Base-by-base conservation (phyloP, 2,329 filamentous ascomycete genomes). In the Paecilomyces sp. region DNA sequence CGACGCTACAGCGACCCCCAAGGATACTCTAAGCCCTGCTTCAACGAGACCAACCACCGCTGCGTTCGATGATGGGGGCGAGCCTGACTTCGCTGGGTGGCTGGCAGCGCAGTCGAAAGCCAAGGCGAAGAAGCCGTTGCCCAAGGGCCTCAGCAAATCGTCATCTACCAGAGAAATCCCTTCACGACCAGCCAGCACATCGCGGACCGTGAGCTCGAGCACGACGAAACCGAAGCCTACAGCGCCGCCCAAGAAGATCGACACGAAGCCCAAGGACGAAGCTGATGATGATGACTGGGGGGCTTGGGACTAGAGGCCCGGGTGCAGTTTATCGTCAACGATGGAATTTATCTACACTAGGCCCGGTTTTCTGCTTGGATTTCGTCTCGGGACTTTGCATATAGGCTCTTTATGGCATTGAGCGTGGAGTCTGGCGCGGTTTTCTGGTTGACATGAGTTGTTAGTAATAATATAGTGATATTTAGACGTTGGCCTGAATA, bases 51-150 rank as follows among this genome's bases (percentile, higher is more conserved):
- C 71, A 56, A 57, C 72, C 6, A 68, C 79, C 31, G 66, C 76
- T 31, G 77, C 82, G 6, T 93, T 89, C 64, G 90, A 93, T 61
- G 92, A 96, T 66, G 87, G 89, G 28, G 87, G 88, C 2, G 93
- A 99, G 73, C 93, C 93, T 0, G 94, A 97, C 73, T 97, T 99
- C 74, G 93, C 92, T 4, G 92, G 92, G 4, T 97, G 94, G 92
- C 76, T 97, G 24, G 92, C 91, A 12, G 92, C 92, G 12, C 91
- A 97, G 72, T 86, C 89, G 5, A 83, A 88, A 63, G 85, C 89
- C 63, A 97, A 95, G 77, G 67, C 75, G 1, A 83, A 82, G 66
- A 94, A 90, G 65, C 78, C 88, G 2, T 72, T 97, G 58, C 92
- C 93, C 0, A 99, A 96, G 76, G 93, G 93, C 0, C 73, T 97